These are phyloP conservation scores for Polyporus arcularius DNA, from an alignment of 768 basidiomycete genomes.

Conservation along the genomic window DNA sequence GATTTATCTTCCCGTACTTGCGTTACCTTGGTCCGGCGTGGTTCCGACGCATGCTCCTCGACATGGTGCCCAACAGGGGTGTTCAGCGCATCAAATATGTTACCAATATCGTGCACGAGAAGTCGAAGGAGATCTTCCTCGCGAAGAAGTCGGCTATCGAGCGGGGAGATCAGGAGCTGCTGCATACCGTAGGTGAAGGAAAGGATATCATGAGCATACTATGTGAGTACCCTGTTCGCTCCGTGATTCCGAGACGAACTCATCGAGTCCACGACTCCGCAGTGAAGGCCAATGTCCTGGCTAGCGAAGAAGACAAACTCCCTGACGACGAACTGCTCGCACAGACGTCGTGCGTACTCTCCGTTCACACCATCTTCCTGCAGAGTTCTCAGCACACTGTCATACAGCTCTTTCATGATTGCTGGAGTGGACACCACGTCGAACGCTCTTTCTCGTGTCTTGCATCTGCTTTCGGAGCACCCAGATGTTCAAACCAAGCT, in stretches of 20 bases:
- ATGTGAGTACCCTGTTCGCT: conserved; percentile 32
- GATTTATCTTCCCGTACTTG: conserved; percentile 36
- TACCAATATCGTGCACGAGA: conserved; percentile 47
- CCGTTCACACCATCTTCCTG: not conserved
- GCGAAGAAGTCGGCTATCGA: conserved; percentile 36
- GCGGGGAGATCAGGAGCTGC: conserved; percentile 27
- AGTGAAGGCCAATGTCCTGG: conserved; percentile 21
- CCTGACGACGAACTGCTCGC: conserved; percentile 20
- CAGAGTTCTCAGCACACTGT: not conserved
- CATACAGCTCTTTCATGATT: conserved; percentile 24
- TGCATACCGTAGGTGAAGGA: conserved; percentile 28
- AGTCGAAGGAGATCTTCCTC: conserved; percentile 40
- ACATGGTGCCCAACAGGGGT: conserved; percentile 38
- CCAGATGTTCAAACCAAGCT: conserved; percentile 38
- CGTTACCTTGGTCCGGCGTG: conserved; percentile 41
- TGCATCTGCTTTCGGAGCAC: conserved; percentile 30
- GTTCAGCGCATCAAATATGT: conserved; percentile 46
- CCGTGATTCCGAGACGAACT: too few relatives aligned
- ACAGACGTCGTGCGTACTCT: conserved; percentile 14
- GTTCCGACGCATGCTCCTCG: conserved; percentile 45
- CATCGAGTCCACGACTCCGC: not conserved
- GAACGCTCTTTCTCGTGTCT: conserved; percentile 21
- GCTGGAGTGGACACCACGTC: conserved; percentile 33
- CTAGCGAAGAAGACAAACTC: conserved; percentile 13
- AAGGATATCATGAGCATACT: conserved; percentile 54